phyloP scores from a whole-genome alignment of 139 green algal species.

The Marvania coccoides region DNA sequence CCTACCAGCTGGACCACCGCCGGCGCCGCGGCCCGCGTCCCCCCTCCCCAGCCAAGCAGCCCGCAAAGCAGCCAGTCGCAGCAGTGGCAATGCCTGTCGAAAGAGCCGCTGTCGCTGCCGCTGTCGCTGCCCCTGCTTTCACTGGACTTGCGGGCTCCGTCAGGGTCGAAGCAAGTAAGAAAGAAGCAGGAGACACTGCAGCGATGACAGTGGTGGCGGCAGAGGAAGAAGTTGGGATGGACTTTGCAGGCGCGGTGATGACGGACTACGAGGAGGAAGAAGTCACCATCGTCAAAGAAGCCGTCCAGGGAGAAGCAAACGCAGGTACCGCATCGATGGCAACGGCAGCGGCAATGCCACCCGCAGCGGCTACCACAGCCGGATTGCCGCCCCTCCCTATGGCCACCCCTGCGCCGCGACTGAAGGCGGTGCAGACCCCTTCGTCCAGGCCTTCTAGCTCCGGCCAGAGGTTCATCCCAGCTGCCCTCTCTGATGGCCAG shows the following conservation, averaged over 20 bases:
- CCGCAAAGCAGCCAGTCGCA: neutral
- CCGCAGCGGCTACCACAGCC: no score
- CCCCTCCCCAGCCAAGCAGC: neutral
- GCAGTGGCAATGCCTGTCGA: neutral
- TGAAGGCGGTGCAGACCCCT: neutral
- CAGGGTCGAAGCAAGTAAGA: no score
- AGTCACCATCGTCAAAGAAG: no score
- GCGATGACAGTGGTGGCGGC: no score
- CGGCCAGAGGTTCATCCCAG: neutral
- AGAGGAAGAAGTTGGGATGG: no score
- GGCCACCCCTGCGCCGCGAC: neutral
- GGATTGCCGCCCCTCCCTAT: no score
- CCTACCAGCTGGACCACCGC: slow-evolving; percentile 6
- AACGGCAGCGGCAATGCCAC: no score
- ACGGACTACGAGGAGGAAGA: no score
- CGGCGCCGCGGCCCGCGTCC: neutral
- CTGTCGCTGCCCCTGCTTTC: neutral
- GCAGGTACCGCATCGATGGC: no score
- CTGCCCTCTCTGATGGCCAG: neutral
- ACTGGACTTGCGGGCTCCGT: neutral
- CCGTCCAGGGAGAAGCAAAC: no score
- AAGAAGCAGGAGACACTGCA: no score
- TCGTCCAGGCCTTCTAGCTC: neutral
- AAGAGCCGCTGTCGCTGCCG: neutral
- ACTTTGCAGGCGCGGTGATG: no score